Evolutionary conservation across 331 rosid species (phyloP), one percentile per base, ranked within the genome.

Genomic region (Spiraea crenata): DNA sequence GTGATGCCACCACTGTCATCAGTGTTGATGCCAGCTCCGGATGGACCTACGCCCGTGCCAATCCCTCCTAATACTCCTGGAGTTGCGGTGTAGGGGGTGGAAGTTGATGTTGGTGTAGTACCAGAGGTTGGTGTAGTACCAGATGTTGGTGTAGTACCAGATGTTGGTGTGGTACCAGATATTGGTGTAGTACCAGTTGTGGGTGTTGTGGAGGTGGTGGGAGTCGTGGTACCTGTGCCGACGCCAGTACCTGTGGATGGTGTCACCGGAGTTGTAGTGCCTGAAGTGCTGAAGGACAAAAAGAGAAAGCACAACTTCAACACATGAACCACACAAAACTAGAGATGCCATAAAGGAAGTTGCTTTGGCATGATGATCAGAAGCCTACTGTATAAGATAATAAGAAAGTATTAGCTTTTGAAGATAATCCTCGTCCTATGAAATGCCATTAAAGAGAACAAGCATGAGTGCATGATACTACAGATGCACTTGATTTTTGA

Each of bases 1-100:
- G 82, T 84, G 37, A 71, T n/a, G 7, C 84, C 96, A 46, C 79
- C 86, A 63, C 91, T 92, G 2, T 83, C 95, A 60, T 92, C 98
- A 3, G 87, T 44, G 64, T 70, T 87, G 44, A 85, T 73, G 79
- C 96, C 95, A 38, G 84, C 46, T 74, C 88, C 96, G 0, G 96
- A 77, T 51, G 98, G 96, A 41, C 88, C 89, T 67, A 87, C 61
- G 5, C 97, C 90, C 2, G 45, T 74, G 41, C 96, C 90, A 9
- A 84, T 89, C 20, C 97, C 96, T 64, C 98, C 98, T 1, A 86
- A 64, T 46, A 87, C 93, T 19, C 93, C 96, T 3, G 96, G 98
- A 0, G 92, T 81, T 38, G 85, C 12, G 9, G 85, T 63, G 69
- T 86, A 89, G 0, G 98, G 96, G 13, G 82, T 83, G 5, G 87